Evolutionary conservation across 2,329 filamentous ascomycete genomes (phyloP).

Genomic region (Colletotrichum simmondsii): DNA sequence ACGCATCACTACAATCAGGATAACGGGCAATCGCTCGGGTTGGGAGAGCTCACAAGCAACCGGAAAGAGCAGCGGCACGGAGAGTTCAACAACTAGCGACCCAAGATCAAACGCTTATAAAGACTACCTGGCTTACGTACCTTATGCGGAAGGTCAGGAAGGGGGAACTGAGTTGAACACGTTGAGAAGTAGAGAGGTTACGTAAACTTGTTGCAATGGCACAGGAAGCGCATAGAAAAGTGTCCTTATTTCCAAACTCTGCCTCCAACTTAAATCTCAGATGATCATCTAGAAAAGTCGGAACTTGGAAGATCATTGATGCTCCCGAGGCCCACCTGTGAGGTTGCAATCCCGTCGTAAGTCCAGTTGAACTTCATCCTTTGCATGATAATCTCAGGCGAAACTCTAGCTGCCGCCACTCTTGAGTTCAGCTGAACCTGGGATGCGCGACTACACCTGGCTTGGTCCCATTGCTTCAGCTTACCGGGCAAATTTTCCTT

Average conservation of each 20-base stretch:
- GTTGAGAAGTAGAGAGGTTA: not conserved
- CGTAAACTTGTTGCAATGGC: not conserved
- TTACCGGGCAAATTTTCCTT: not conserved
- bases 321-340: no score
- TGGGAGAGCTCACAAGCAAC: not conserved
- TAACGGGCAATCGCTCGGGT: not conserved
- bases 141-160: not conserved
- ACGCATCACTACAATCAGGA: not conserved
- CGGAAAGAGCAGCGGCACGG: not conserved
- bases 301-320: not conserved
- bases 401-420: not conserved
- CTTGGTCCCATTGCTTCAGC: not conserved
- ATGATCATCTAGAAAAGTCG: no score
- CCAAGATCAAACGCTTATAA: not conserved
- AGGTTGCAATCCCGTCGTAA: not conserved
- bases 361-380: constrained; percentile 1
- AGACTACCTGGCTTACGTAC: constrained; percentile 1
- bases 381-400: not conserved
- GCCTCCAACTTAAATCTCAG: no score
- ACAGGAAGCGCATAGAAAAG: no score
- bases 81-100: not conserved
- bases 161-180: not conserved
- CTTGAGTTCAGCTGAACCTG: not conserved
- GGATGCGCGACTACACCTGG: not conserved
- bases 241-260: no score